A percentile compares a stretch with the other conserved stretches of the same genome.
Evolutionary conservation across 2,329 filamentous ascomycete genomes (phyloP).

Genomic region (Pseudogymnoascus sp.): DNA sequence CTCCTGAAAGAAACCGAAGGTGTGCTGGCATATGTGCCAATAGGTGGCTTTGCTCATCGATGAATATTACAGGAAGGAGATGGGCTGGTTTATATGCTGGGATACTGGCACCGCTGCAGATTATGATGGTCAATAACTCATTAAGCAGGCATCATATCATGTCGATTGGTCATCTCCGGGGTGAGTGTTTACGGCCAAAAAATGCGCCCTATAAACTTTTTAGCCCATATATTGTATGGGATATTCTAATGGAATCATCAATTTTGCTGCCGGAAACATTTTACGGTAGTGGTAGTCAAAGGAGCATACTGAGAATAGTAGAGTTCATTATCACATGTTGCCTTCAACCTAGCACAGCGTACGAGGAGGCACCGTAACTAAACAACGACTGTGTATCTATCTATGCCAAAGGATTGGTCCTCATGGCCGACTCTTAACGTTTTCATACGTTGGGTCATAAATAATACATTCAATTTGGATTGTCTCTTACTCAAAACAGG

Average conservation of each 20-base stretch:
- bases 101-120: not conserved
- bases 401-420: not conserved
- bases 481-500: not conserved
- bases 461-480: constrained; percentile 8
- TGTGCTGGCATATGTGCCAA: not conserved
- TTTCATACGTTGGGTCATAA: not conserved
- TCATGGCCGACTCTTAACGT: not conserved
- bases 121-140: not conserved
- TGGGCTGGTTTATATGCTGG: not conserved
- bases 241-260: not conserved
- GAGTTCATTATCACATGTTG: not conserved
- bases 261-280: not conserved
- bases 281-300: not conserved
- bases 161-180: not conserved
- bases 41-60: not conserved
- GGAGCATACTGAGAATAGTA: not conserved
- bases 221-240: not conserved
- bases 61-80: not conserved
- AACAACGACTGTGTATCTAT: constrained; percentile 1
- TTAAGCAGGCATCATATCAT: not conserved
- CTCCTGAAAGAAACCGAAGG: not conserved
- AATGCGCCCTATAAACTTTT: not conserved
- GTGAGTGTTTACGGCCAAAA: not conserved
- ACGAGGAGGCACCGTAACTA: not conserved
- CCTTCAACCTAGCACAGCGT: not conserved